Evolutionary conservation across 1,284 basidiomycete species (phyloP).

Genomic region (Veloboletus limbatus): DNA sequence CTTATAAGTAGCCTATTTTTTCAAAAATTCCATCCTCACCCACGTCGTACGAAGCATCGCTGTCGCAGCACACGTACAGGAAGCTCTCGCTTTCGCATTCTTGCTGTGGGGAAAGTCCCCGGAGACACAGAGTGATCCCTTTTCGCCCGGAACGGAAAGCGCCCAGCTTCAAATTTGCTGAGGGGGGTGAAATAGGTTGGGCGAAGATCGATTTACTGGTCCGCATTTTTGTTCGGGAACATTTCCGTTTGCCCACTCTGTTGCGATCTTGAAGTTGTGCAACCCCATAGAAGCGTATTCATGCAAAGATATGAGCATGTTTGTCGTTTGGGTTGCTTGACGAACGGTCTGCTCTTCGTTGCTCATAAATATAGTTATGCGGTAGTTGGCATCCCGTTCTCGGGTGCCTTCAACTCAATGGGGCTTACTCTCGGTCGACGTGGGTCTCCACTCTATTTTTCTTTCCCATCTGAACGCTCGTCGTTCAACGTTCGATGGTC

Average conservation of each 20-base stretch:
- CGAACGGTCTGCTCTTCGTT: slow-evolving; percentile 50
- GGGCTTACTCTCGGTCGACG: slow-evolving; percentile 82
- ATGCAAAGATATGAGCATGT: slow-evolving; percentile 77
- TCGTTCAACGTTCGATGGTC: slow-evolving; percentile 36
- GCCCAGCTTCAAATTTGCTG: slow-evolving; percentile 60
- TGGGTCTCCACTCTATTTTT: slow-evolving; percentile 49
- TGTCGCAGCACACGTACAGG: slow-evolving; percentile 77
- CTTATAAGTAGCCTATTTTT: slow-evolving; percentile 3
- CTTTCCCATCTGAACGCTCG: slow-evolving; percentile 43
- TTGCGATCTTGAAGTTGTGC: slow-evolving; percentile 39
- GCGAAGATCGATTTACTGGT: slow-evolving; percentile 44
- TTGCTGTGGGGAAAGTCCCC: slow-evolving; percentile 90
- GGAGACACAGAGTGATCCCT: slow-evolving; percentile 69
- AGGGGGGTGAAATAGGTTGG: slow-evolving; percentile 48
- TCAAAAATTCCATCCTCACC: slow-evolving; percentile 15
- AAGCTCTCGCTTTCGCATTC: slow-evolving; percentile 42
- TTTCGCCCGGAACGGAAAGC: slow-evolving; percentile 65
- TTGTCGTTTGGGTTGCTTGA: slow-evolving; percentile 43
- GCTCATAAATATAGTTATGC: slow-evolving; percentile 87
- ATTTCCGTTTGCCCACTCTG: slow-evolving; percentile 54
- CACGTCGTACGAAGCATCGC: slow-evolving; percentile 76
- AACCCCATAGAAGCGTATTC: slow-evolving; percentile 39
- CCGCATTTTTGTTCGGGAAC: slow-evolving; percentile 17
- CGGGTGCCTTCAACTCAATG: slow-evolving; percentile 69
- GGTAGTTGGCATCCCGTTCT: slow-evolving; percentile 52